Evolutionary conservation across 2,329 filamentous ascomycete genomes (phyloP), one percentile per base, ranked within the genome.

Genomic region (Fusarium citri): DNA sequence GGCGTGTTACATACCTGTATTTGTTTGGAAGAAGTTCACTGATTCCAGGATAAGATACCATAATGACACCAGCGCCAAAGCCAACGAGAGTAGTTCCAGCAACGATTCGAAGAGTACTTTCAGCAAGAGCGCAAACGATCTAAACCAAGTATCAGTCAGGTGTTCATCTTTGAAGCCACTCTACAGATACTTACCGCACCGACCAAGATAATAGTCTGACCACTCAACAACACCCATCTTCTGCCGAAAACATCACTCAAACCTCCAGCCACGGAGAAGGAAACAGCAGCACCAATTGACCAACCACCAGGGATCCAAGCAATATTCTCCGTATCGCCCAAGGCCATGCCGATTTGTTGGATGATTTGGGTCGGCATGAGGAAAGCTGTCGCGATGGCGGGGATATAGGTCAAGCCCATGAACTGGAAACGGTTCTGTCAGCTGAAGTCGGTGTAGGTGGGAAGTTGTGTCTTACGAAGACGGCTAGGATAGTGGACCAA

Each of bases 241-340:
- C 59, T 48, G 8, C 59, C 59, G 42, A 63, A 63, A 2, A 63
- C 58, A 6, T 63, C 59, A 9, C 59, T 63, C 11, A 63, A 12
- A 4, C 58, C 59, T 6, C 59, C 59, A 23, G 59, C 59, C 2
- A 63, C 37, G 2, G 59, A 47, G 42, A 63, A 63, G 1, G 59
- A 60, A 3, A 63, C 59, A 18, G 59, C 59, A 20, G 59, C 31
- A 10, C 58, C 59, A 0, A 63, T 63, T 0, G 59, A 63, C 59
- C 59, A 63, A 30, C 59, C 43, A 8, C 59, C 59, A 14, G 58
- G 58, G 2, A 63, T 62, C 59, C 59, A 63, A 47, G 59, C 48
- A 3, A 63, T 63, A 1, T 62, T 26, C 1, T 45, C 59, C 0
- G 59, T 62, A 11, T 62, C 59, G 25, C 59, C 59, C 4, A 62